Evolutionary conservation across 805 yeast genomes (phyloP).

Genomic region (Kazachstania bromeliacearum): DNA sequence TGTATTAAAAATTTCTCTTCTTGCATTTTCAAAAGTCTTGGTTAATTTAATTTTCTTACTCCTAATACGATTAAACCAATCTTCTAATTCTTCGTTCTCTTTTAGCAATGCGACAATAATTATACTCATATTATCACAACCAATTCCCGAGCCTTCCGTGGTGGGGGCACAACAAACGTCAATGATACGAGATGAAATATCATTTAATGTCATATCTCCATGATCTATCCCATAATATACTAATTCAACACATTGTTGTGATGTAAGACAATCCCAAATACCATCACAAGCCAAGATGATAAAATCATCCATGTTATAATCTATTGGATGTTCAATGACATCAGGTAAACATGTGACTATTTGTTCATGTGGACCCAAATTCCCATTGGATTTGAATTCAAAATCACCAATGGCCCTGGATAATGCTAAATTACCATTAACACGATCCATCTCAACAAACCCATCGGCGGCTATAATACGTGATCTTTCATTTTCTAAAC

Average conservation of each 20-base stretch:
- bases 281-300: slow-evolving; percentile 94
- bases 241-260: slow-evolving; percentile 88
- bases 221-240: slow-evolving; percentile 83
- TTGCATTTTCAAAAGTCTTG: slow-evolving; percentile 35
- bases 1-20: slow-evolving; percentile 39
- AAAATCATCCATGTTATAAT: slow-evolving; percentile 69
- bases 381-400: slow-evolving; percentile 65
- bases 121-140: slow-evolving; percentile 97
- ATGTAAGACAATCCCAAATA: slow-evolving; percentile 94
- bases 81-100: slow-evolving; percentile 40
- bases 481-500: slow-evolving; percentile 83
- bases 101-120: slow-evolving; percentile 71
- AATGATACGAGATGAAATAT: slow-evolving; percentile 80
- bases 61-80: slow-evolving; percentile 53
- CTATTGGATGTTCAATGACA: slow-evolving; percentile 63
- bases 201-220: slow-evolving; percentile 47
- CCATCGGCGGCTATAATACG: slow-evolving; percentile 96
- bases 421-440: slow-evolving; percentile 90
- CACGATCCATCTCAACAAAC: slow-evolving; percentile 92
- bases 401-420: slow-evolving; percentile 80
- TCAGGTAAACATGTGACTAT: slow-evolving; percentile 92
- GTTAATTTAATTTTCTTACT: slow-evolving; percentile 33
- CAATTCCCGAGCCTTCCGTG: slow-evolving; percentile 86
- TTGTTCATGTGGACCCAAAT: slow-evolving; percentile 90
- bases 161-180: slow-evolving; percentile 94